Conservation (phyloP, 768 basidiomycete genomes). For the Phanerochaete carnosa region DNA sequence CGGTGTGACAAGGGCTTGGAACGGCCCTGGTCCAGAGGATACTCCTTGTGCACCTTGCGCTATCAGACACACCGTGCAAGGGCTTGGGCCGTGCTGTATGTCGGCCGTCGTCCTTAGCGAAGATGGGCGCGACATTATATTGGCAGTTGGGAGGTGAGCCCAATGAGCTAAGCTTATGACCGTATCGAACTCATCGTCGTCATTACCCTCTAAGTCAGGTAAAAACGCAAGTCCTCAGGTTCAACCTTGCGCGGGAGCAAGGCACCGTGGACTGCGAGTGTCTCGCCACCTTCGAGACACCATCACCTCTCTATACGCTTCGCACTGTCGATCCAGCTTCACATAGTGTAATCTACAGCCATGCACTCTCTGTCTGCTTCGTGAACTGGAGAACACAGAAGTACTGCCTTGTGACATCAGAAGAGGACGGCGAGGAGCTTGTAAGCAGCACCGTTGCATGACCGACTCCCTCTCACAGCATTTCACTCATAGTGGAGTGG, state of each 20-base stretch:
- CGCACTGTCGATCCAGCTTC: conserved; percentile 32
- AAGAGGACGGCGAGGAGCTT: conserved; percentile 28
- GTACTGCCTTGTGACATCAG: conserved; percentile 20
- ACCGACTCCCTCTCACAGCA: background rate
- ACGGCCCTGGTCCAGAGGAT: background rate
- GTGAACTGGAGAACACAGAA: conserved; percentile 34
- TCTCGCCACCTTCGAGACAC: background rate
- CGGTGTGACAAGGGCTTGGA: background rate
- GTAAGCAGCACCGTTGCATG: conserved; percentile 20
- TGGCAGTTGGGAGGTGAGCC: conserved; percentile 24
- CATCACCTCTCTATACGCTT: conserved; percentile 23
- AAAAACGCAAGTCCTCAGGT: background rate
- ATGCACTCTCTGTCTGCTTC: conserved; percentile 31
- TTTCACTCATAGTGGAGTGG: conserved; percentile 33
- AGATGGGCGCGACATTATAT: conserved; percentile 8
- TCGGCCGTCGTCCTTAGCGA: conserved; percentile 15
- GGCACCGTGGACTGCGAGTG: background rate
- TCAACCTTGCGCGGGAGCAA: background rate
- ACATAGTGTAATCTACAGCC: conserved; percentile 31
- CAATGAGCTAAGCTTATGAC: background rate
- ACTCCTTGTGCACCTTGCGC: background rate
- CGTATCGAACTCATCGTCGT: background rate
- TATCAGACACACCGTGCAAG: background rate
- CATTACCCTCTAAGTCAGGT: background rate
- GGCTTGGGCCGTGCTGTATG: background rate